phyloP scores from a whole-genome alignment of 108 stramenopile species.

The Cyclotella atomus region DNA sequence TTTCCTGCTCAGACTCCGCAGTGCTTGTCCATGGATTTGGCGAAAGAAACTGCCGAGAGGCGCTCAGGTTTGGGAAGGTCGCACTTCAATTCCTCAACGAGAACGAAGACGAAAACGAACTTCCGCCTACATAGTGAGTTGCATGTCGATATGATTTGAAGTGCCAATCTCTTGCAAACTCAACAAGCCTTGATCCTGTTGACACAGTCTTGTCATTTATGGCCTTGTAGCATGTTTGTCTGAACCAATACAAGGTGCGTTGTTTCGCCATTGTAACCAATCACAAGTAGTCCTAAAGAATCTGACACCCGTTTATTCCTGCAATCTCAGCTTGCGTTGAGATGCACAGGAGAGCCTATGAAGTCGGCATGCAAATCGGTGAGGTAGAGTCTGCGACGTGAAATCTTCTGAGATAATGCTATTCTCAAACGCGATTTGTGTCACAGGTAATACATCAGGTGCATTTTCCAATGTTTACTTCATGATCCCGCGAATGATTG shows the following conservation, averaged over 20 bases:
- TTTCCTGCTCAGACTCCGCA: background rate
- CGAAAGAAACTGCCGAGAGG: conserved; percentile 1
- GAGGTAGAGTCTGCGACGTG: no score
- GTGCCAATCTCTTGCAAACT: background rate
- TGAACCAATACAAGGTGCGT: conserved; percentile 34
- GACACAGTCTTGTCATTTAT: conserved; percentile 1
- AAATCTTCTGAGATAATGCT: no score
- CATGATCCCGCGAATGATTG: conserved; percentile 15
- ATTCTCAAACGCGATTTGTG: no score
- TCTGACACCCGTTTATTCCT: no score
- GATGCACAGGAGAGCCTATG: conserved; percentile 21
- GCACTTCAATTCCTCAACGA: conserved; percentile 12
- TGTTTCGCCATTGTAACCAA: no score
- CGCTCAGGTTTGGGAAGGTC: conserved; percentile 16
- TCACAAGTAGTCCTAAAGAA: no score
- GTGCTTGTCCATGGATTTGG: background rate
- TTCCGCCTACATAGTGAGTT: background rate
- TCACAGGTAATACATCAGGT: conserved; percentile 16
- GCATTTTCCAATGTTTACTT: conserved; percentile 21
- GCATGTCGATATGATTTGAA: no score
- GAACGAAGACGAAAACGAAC: background rate
- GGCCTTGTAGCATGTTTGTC: background rate
- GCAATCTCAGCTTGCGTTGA: no score
- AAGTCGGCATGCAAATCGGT: conserved; percentile 28
- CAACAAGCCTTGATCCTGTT: background rate